These are phyloP conservation scores for Prinsepia uniflora DNA, from an alignment of 306 rosid genomes.

Conservation along the genomic window DNA sequence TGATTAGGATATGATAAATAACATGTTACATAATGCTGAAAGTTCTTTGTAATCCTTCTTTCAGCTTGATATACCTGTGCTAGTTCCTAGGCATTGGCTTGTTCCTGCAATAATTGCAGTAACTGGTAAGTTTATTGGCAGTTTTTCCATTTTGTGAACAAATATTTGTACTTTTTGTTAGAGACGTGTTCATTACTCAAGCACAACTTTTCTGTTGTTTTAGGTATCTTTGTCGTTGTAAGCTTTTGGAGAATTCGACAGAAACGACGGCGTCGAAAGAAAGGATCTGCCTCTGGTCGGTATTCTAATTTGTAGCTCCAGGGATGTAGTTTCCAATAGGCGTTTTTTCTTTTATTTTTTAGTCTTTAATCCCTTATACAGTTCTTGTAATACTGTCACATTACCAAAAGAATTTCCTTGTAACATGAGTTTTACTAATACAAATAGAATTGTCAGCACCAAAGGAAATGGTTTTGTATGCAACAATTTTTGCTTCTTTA, in stretches of 20 bases:
- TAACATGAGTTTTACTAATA: conserved; percentile 8
- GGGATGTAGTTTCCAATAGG: conserved; percentile 3
- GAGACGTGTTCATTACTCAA: neutral
- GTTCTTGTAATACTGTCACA: neutral
- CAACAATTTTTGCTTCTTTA: conserved; percentile 2
- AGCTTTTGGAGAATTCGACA: conserved; percentile 89
- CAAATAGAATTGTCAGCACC: conserved; percentile 3
- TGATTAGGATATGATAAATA: neutral
- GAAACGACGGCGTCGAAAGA: conserved; percentile 72
- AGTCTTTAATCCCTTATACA: neutral
- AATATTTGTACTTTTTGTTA: neutral
- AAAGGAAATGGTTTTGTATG: conserved; percentile 7
- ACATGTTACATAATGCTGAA: conserved; percentile 24
- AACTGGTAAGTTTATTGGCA: conserved; percentile 48
- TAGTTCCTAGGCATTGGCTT: conserved; percentile 72
- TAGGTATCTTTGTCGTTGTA: conserved; percentile 59
- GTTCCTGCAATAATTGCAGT: conserved; percentile 63
- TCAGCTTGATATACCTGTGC: conserved; percentile 74
- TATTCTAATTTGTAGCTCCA: conserved; percentile 51
- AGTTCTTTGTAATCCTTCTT: conserved; percentile 25
- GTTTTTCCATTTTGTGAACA: conserved; percentile 11
- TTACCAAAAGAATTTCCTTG: conserved; percentile 15
- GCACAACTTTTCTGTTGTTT: conserved; percentile 3
- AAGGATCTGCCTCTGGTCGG: conserved; percentile 62
- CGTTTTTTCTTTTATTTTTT: neutral